Base-by-base conservation (phyloP, 1,284 basidiomycete genomes). In the Anthracocystis panici-leucophaei region DNA sequence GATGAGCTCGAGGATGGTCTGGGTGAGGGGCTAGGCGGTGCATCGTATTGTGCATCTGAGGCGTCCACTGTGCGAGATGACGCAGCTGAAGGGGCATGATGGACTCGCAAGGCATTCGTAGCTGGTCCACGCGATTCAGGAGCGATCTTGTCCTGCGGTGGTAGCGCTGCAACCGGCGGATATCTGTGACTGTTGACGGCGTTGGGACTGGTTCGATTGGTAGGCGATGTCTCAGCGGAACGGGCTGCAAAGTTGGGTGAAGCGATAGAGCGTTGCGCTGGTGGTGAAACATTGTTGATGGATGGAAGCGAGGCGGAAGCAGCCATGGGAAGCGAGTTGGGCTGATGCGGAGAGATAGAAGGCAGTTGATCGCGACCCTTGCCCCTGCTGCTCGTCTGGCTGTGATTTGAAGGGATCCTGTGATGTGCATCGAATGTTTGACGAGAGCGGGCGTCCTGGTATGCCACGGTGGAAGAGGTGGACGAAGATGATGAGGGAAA, bases 361-460 rank as follows among this genome's bases (percentile, higher is more conserved):
- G 61, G 61, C 42, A 74, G 55, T 6, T 54, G 53, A 18, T 68
- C 71, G 21, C 71, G 60, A 18, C 27, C 23, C 35, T 65, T 68
- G 41, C 57, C 58, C 27, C 62, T 68, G 58, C 58, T 62, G 55
- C 68, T 71, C 1, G 38, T 38, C 33, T 65, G 62, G 35, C 68
- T 71, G 27, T 71, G 68, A n/a, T 65, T 68, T 18, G 71, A 74
- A 21, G 71, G 54, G n/a, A 65, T 57, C 11, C 71, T 27, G n/a
- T 69, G 60, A 25, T 74, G 71, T 2, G 71, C 40, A 10, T 65
- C 58, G 35, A 38, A 65, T 11, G 57, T 11, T 38, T 66, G 63
- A 0, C 65, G 61, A 23, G 61, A 63, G 27, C 59, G 62, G 6
- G 55, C 31, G 31, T 69, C 72, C 23, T 58, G 55, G 20, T 65